These are phyloP conservation scores for Boletus fagicola DNA, from an alignment of 768 basidiomycete species.

Conservation along the genomic window DNA sequence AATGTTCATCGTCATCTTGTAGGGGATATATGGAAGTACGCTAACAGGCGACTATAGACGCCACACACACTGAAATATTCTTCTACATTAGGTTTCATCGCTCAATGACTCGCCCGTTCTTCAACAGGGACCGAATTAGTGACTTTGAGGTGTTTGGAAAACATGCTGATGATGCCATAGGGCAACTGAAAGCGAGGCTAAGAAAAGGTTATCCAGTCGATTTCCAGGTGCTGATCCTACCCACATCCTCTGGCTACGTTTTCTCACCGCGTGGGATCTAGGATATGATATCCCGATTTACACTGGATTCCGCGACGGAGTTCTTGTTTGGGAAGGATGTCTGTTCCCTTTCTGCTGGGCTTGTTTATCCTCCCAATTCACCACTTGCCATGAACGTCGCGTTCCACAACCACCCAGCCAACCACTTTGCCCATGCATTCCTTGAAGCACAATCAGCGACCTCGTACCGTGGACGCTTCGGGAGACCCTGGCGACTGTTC, in stretches of 20 bases:
- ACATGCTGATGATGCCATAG: conserved; percentile 49
- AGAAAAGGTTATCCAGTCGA: conserved; percentile 51
- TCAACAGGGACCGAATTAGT: conserved; percentile 50
- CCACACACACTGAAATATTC: background rate
- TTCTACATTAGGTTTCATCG: conserved; percentile 49
- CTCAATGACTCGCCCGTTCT: conserved; percentile 60
- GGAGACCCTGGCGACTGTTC: conserved; percentile 47
- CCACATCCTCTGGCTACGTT: background rate
- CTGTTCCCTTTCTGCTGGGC: conserved; percentile 43
- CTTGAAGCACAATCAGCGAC: conserved; percentile 44
- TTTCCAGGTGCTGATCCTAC: conserved; percentile 42
- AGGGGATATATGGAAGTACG: conserved; percentile 61
- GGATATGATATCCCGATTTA: conserved; percentile 57
- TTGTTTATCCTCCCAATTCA: conserved; percentile 45
- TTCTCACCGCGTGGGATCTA: conserved; percentile 17
- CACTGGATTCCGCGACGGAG: conserved; percentile 56
- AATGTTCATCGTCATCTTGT: background rate
- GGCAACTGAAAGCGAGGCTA: conserved; percentile 42
- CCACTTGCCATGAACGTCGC: conserved; percentile 8
- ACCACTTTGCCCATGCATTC: conserved; percentile 49
- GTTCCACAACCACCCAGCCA: conserved; percentile 34
- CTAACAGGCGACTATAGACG: background rate
- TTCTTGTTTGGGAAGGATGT: conserved; percentile 55
- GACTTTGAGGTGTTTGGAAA: conserved; percentile 55
- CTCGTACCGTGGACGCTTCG: conserved; percentile 40